These are phyloP conservation scores for Rubus idaeus DNA, from an alignment of 306 rosid species.

Conservation along the genomic window DNA sequence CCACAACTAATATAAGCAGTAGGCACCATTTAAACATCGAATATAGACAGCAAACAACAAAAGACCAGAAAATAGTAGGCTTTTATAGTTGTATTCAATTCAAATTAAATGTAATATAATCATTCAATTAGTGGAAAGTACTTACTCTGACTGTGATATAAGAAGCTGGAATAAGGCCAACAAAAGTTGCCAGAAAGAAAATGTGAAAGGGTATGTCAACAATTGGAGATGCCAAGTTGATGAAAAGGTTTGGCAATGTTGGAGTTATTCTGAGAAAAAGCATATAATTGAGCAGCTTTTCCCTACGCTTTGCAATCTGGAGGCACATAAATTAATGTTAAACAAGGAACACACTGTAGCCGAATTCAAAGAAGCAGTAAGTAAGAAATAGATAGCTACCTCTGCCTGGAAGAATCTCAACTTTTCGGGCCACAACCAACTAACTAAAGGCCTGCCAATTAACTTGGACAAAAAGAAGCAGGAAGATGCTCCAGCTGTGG, in stretches of 20 bases:
- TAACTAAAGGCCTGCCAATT: constrained; percentile 83
- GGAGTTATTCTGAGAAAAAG: constrained; percentile 97
- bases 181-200: constrained; percentile 80
- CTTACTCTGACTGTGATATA: constrained; percentile 94
- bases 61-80: neutral
- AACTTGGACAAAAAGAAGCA: constrained; percentile 89
- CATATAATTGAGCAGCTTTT: constrained; percentile 94
- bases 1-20: neutral
- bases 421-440: constrained; percentile 94
- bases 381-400: constrained; percentile 37
- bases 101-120: neutral
- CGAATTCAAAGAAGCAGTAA: neutral
- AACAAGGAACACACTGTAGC: neutral
- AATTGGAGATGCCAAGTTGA: constrained; percentile 97
- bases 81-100: neutral
- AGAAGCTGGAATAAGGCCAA: constrained; percentile 87
- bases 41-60: neutral
- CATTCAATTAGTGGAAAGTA: neutral
- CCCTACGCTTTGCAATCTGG: constrained; percentile 88
- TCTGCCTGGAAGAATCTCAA: constrained; percentile 85
- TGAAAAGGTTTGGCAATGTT: constrained; percentile 88
- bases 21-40: neutral
- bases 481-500: constrained; percentile 91
- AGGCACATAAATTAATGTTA: constrained; percentile 7
- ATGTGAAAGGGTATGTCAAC: constrained; percentile 91